Conservation (phyloP, 208 protist species). For the Phytomonas francai region DNA sequence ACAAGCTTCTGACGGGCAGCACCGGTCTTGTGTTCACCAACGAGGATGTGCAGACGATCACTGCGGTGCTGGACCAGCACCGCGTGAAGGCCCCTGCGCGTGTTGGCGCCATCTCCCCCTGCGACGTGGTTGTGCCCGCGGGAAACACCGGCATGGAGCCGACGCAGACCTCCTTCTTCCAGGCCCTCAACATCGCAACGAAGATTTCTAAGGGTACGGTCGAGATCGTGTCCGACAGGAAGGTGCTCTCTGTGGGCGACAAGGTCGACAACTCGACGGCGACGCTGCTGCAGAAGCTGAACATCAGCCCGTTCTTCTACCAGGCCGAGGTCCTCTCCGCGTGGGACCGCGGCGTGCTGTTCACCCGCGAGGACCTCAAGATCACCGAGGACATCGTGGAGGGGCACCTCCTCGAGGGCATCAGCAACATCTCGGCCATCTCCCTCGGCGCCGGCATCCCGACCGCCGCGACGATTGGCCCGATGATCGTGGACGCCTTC, state of each 20-base stretch:
- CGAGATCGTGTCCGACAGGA: constrained; percentile 97
- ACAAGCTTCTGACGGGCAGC: constrained; percentile 90
- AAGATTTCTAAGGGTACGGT: constrained; percentile 99
- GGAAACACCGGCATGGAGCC: constrained; percentile 97
- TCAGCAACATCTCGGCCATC: constrained; percentile 92
- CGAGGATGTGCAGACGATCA: constrained; percentile 88
- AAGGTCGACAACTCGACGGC: constrained; percentile 97
- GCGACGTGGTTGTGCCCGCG: constrained; percentile 94
- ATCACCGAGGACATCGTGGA: constrained; percentile 92
- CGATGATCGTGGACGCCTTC: constrained; percentile 95
- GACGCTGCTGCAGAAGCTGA: constrained; percentile 96
- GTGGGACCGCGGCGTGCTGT: constrained; percentile 96
- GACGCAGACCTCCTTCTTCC: constrained; percentile 98
- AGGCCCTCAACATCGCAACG: constrained; percentile 98
- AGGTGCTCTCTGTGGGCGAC: constrained; percentile 92
- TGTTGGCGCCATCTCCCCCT: constrained; percentile 95
- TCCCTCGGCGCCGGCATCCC: constrained; percentile 94
- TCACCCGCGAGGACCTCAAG: constrained; percentile 91
- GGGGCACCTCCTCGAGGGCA: constrained; percentile 76
- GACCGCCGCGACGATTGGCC: constrained; percentile 92
- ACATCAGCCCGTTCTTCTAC: constrained; percentile 99
- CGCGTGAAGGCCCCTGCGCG: constrained; percentile 94
- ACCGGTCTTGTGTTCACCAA: constrained; percentile 98
- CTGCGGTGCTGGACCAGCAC: constrained; percentile 71
- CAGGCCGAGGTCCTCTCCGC: constrained; percentile 89